These are phyloP conservation scores for Paramecium pentaurelia DNA, from an alignment of 73 alveolate genomes.

Conservation along the genomic window DNA sequence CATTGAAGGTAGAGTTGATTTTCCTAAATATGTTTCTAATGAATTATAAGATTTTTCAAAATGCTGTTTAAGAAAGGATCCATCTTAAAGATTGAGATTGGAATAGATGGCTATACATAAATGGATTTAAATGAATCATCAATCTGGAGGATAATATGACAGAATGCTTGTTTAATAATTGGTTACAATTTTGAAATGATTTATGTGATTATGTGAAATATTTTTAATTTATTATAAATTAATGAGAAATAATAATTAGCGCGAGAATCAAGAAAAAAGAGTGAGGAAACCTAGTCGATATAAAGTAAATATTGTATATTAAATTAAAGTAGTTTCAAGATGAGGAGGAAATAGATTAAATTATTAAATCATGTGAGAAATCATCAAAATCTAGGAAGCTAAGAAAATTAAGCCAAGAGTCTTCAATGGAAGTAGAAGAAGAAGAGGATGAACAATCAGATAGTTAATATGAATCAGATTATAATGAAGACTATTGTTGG, in stretches of 20 bases:
- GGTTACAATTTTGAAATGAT: background rate
- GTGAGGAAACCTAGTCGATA: background rate
- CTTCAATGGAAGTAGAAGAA: conserved; percentile 20
- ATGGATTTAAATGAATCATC: background rate
- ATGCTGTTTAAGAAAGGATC: conserved; percentile 23
- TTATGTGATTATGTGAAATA: background rate
- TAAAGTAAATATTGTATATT: background rate
- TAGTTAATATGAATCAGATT: conserved; percentile 1
- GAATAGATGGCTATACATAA: conserved; percentile 11
- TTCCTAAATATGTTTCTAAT: conserved; percentile 14
- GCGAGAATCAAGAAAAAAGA: background rate
- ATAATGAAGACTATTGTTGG: conserved; percentile 29
- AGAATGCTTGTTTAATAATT: background rate
- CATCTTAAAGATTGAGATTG: background rate
- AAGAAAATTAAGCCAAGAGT: background rate
- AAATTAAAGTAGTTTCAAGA: background rate
- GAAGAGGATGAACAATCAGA: background rate
- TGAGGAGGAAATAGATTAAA: conserved; percentile 10
- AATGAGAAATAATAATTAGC: conserved; percentile 1
- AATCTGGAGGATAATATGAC: conserved; percentile 19
- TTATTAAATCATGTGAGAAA: background rate
- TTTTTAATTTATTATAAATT: background rate
- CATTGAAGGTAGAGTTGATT: conserved; percentile 32
- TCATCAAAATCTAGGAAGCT: background rate
- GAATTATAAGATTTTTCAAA: conserved; percentile 12